Percentiles rank a stretch among this genome's conserved stretches.
phyloP scores from a whole-genome alignment of 2,329 filamentous ascomycete species.

The Colletotrichum siamense region DNA sequence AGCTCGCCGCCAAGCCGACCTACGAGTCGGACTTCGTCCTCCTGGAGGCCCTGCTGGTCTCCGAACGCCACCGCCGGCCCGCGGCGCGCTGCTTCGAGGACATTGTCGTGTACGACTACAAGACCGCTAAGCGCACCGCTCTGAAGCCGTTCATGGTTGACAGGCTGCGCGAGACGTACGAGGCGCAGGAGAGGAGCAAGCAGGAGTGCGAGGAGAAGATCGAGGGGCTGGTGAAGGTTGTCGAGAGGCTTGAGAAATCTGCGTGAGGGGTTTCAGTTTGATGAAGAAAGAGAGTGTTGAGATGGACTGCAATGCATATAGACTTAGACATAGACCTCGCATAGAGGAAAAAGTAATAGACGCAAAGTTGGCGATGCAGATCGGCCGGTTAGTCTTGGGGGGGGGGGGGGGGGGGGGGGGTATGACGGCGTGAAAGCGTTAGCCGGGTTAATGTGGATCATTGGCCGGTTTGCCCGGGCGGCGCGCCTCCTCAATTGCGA shows the following conservation, averaged over 20 bases:
- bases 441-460: conserved; percentile 8
- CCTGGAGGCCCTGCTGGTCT: conserved; percentile 71
- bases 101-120: conserved; percentile 75
- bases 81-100: conserved; percentile 81
- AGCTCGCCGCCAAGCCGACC: conserved; percentile 62
- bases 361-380: neutral
- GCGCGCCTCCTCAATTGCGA: neutral
- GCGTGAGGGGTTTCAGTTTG: neutral
- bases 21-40: conserved; percentile 54
- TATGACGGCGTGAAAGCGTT: neutral
- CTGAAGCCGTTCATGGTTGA: conserved; percentile 47
- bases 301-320: neutral
- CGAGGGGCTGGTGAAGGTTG: neutral
- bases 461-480: neutral
- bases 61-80: conserved; percentile 73
- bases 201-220: conserved; percentile 23
- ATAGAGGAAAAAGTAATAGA: neutral
- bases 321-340: conserved; percentile 14
- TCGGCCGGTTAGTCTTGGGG: neutral
- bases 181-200: conserved; percentile 33
- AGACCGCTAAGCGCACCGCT: conserved; percentile 37
- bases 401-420: neutral
- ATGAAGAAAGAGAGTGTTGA: neutral
- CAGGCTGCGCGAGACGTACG: conserved; percentile 39
- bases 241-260: conserved; percentile 14